These are phyloP conservation scores for Cenchrus purpureus DNA, from an alignment of 176 grass and related monocot species.

Conservation along the genomic window DNA sequence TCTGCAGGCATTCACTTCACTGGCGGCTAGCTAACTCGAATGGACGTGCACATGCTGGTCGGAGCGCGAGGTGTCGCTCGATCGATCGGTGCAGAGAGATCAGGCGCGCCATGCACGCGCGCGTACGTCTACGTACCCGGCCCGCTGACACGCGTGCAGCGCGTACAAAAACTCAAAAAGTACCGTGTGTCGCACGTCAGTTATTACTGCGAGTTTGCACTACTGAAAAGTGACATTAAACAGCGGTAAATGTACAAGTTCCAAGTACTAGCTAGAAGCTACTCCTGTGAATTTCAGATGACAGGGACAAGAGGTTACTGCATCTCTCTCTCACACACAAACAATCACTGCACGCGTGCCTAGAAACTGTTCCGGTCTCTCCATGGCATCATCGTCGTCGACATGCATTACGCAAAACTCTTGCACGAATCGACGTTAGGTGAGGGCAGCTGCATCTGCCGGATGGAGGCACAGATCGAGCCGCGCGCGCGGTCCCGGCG, in stretches of 20 bases:
- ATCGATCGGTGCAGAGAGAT: neutral
- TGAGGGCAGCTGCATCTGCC: neutral
- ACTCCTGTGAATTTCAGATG: too few relatives aligned
- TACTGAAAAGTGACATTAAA: neutral
- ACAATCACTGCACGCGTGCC: too few relatives aligned
- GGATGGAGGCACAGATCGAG: neutral
- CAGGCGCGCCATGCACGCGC: neutral
- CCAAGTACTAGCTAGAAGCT: neutral
- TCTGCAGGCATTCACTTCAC: too few relatives aligned
- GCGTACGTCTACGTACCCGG: neutral
- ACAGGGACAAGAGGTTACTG: too few relatives aligned
- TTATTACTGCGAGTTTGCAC: neutral
- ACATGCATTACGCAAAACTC: neutral
- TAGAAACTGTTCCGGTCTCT: too few relatives aligned
- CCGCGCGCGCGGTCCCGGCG: neutral
- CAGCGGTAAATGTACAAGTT: too few relatives aligned
- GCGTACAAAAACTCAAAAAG: neutral
- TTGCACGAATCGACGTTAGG: neutral
- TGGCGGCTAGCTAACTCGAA: too few relatives aligned
- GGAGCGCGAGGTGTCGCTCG: neutral
- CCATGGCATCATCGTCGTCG: neutral
- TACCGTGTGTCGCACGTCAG: neutral
- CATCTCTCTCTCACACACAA: too few relatives aligned
- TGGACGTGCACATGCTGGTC: too few relatives aligned
- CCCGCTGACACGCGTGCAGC: neutral